Evolutionary conservation across 2,329 filamentous ascomycete genomes (phyloP), one percentile per base, ranked within the genome.

Genomic region (Laburnicola sp.): DNA sequence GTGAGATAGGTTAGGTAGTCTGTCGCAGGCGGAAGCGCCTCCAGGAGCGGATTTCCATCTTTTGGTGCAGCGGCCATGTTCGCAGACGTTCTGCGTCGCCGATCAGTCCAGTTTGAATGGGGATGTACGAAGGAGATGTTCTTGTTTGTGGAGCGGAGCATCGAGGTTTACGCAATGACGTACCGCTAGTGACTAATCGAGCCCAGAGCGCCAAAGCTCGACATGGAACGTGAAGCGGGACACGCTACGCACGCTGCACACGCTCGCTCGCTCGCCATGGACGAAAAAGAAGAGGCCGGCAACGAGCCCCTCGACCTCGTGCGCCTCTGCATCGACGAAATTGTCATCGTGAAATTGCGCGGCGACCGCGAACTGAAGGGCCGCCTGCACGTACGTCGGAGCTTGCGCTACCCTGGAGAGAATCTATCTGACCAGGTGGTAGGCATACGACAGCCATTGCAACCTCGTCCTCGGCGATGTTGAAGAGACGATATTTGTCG

Each of bases 401-500:
- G 36, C 35, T 51, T 41, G 3, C 10, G 21, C 22, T 10, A 6
- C 0, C 6, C n/a, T 8, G 8, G 23, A 27, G 32, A 11, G 11
- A 38, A 6, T 5, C 23, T 9, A 4, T 28, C 39, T 49, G 42
- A 51, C 38, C 5, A 27, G 10, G n/a, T 26, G 8, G 26, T 52
- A 99, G 94, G 94, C 94, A 49, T 99, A 99, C 73, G 94, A 99
- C 72, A 96, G 91, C 68, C 94, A 99, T 75, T 99, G 95, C 82
- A 99, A 99, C 70, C 77, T 99, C 38, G 91, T 99, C 4, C 82
- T 99, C 4, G 93, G 94, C 48, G 94, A 99, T 60, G 94, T 97
- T 3, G 91, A 97, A 70, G 94, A 99, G 80, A 97, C 93, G 5
- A 91, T 99, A 61, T 99, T 96, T 71, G 81, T 93, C 30, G 86